Evolutionary conservation across 2,329 filamentous ascomycete species (phyloP), one percentile per base, ranked within the genome.

Genomic region (Venturia effusa): DNA sequence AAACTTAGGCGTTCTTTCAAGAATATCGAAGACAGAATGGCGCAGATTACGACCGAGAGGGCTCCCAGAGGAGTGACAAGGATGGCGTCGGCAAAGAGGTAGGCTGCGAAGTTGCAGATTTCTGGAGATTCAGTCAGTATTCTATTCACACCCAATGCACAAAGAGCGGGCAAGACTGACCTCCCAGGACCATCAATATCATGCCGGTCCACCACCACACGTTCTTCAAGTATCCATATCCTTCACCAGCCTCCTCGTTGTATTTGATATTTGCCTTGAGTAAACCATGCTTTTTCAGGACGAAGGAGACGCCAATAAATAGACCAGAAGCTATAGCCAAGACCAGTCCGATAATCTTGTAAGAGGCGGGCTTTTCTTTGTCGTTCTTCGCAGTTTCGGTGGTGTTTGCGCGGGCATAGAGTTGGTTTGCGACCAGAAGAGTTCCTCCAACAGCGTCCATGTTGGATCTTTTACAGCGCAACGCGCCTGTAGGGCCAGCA

Each of bases 191-290:
- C 94, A 99, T 97, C 65, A 97, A 82, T 0, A 80, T 92, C 94
- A 99, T 97, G 69, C 94, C 94, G 1, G 80, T 76, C 94, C 94
- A 99, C 94, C 94, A 99, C 79, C 84, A 96, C 24, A 81, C 81
- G 71, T 97, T 97, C 79, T 96, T 96, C 70, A 99, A 84, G 74
- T 97, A 99, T 67, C 93, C 92, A 74, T 97, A 97, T 64, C 94
- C 94, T 76, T 97, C 93, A 66, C 94, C 94, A 0, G 94, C 92
- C 68, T 90, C 90, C 77, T 97, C 92, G 67, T 96, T 89, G 80
- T 97, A 97, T 75, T 97, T 97, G 70, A 90, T 86, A 76, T 97
- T 99, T 61, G 94, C 93, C 74, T 86, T 92, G 66, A 99, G 81
- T 69, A 99, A 78, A 4, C 94, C 94, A 66, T 90, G 82, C 78